phyloP scores from a whole-genome alignment of 2,329 filamentous ascomycete genomes.

The Metarhizium robertsii region DNA sequence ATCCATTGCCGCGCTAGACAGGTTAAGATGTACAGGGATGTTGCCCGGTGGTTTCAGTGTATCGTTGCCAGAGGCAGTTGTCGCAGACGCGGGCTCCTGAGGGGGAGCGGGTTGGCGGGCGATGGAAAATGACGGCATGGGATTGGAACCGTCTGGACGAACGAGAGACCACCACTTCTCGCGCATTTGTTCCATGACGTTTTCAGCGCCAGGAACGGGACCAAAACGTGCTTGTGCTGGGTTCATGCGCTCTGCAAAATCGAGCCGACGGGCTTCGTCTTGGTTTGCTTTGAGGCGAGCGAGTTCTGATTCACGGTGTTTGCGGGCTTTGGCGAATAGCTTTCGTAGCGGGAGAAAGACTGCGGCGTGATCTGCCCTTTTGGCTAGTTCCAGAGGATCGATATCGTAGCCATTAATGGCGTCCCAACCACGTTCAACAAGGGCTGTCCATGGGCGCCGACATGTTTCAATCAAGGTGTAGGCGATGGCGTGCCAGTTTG shows the following conservation, averaged over 20 bases:
- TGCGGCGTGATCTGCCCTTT: slow-evolving; percentile 34
- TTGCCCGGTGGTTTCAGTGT: slow-evolving; percentile 5
- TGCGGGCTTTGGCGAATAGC: slow-evolving; percentile 41
- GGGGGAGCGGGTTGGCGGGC: not conserved
- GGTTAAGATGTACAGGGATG: slow-evolving; percentile 13
- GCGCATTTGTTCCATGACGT: slow-evolving; percentile 33
- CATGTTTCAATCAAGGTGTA: slow-evolving; percentile 38
- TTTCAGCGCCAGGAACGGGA: slow-evolving; percentile 36
- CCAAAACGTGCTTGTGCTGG: slow-evolving; percentile 36
- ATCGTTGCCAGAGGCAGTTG: slow-evolving; percentile 9
- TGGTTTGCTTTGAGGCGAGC: slow-evolving; percentile 37
- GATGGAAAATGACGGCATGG: not conserved
- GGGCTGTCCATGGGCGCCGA: slow-evolving; percentile 38
- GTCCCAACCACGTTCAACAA: slow-evolving; percentile 41
- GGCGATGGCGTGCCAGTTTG: slow-evolving; percentile 41
- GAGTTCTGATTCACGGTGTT: slow-evolving; percentile 42
- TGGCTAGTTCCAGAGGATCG: slow-evolving; percentile 33
- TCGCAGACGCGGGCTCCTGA: not conserved
- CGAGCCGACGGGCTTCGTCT: slow-evolving; percentile 38
- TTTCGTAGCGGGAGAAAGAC: slow-evolving; percentile 46
- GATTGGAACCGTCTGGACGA: slow-evolving; percentile 18
- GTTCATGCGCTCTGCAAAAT: slow-evolving; percentile 37
- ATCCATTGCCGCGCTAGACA: slow-evolving; percentile 21
- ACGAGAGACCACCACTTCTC: slow-evolving; percentile 44
- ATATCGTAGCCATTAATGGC: slow-evolving; percentile 30